Conservation (phyloP, 345 rosid species). For the Rubroshorea leprosula region DNA sequence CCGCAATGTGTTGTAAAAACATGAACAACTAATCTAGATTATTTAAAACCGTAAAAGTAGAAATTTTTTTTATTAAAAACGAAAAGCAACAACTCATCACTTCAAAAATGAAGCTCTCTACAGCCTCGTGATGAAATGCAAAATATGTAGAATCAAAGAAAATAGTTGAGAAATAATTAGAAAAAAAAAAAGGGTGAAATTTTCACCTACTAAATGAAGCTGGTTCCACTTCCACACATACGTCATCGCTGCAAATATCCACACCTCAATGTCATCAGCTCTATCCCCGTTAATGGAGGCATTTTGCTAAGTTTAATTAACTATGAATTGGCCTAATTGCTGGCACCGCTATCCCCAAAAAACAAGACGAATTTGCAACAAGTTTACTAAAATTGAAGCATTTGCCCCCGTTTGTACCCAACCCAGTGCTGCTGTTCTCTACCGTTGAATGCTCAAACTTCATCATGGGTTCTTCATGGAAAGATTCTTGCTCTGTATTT, state of each 20-base stretch:
- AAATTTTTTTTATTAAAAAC: no score
- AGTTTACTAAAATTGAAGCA: constrained; percentile 25
- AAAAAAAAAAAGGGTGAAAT: no score
- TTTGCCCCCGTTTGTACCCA: constrained; percentile 10
- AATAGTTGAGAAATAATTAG: neutral
- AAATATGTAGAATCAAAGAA: no score
- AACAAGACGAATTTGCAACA: constrained; percentile 21
- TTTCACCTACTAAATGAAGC: neutral
- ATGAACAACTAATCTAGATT: no score
- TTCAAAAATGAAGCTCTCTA: no score
- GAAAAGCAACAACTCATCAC: no score
- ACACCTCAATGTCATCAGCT: neutral
- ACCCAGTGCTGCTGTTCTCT: constrained; percentile 1
- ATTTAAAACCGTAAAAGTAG: no score
- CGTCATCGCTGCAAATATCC: neutral
- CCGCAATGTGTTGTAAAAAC: no score
- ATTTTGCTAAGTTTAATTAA: constrained; percentile 11
- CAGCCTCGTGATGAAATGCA: no score
- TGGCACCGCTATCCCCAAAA: constrained; percentile 29
- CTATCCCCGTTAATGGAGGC: neutral
- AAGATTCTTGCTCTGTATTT: no score
- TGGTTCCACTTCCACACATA: neutral
- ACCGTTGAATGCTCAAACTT: neutral
- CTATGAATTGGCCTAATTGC: constrained; percentile 34
- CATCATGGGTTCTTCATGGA: neutral